These are phyloP conservation scores for Cyberlindnera nakhonratchasimensis DNA, from an alignment of 805 yeast species.

Conservation along the genomic window DNA sequence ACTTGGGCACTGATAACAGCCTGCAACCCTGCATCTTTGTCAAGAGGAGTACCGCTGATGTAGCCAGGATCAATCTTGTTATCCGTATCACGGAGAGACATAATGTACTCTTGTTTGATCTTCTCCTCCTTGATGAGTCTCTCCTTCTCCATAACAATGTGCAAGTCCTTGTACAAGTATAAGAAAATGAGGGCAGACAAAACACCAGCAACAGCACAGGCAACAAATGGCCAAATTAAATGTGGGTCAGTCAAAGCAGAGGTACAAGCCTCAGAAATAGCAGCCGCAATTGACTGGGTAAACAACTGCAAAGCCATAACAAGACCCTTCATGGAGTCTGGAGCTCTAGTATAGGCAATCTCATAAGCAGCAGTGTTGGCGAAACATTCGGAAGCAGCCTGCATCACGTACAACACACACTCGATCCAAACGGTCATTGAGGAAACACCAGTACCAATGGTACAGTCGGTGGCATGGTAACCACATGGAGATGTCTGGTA, in stretches of 20 bases:
- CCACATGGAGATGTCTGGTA: slow-evolving; percentile 74
- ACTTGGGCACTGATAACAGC: slow-evolving; percentile 6
- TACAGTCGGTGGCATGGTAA: slow-evolving; percentile 56
- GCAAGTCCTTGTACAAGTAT: slow-evolving; percentile 21
- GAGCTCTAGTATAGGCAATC: slow-evolving; percentile 83
- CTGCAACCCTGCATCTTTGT: slow-evolving; percentile 2
- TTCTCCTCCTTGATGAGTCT: slow-evolving; percentile 21
- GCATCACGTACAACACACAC: slow-evolving; percentile 60
- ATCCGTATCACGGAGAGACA: slow-evolving; percentile 5
- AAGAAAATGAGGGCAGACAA: slow-evolving; percentile 58
- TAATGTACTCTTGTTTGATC: slow-evolving; percentile 13
- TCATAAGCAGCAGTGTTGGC: slow-evolving; percentile 81
- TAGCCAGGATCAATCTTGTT: slow-evolving; percentile 1
- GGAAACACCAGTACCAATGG: slow-evolving; percentile 26
- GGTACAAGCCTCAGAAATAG: slow-evolving; percentile 69
- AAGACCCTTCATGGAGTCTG: slow-evolving; percentile 46
- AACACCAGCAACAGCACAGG: slow-evolving; percentile 56
- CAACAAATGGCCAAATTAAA: slow-evolving; percentile 65
- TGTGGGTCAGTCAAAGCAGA: slow-evolving; percentile 67
- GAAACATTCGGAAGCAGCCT: slow-evolving; percentile 73
- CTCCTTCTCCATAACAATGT: slow-evolving; percentile 22
- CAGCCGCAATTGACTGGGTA: slow-evolving; percentile 75
- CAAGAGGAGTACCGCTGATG: background rate
- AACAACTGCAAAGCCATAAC: slow-evolving; percentile 55
- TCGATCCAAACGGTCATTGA: slow-evolving; percentile 66